Conservation (phyloP, 805 yeast species). For the Saturnispora ahearnii region DNA sequence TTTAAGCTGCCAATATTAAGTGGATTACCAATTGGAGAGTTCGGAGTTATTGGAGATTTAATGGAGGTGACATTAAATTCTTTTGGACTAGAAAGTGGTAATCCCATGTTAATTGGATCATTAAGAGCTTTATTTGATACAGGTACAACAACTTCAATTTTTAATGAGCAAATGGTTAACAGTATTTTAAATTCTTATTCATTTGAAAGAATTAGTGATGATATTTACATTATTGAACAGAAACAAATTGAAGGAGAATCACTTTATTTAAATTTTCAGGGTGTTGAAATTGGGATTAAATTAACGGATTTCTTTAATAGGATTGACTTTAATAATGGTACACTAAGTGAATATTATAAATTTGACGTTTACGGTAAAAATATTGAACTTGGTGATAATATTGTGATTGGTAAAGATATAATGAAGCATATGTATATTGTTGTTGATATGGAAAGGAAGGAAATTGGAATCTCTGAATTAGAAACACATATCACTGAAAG, state of each 20-base stretch:
- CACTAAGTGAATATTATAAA: neutral
- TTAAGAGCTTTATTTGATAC: slow-evolving; percentile 4
- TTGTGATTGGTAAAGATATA: slow-evolving; percentile 53
- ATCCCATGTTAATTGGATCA: neutral
- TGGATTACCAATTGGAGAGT: neutral
- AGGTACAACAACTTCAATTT: slow-evolving; percentile 1
- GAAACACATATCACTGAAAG: neutral
- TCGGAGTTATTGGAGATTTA: neutral
- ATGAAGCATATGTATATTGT: slow-evolving; percentile 53
- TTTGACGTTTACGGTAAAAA: neutral
- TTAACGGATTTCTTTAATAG: neutral
- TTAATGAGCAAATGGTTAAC: neutral
- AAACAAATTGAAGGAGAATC: neutral
- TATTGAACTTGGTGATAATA: neutral
- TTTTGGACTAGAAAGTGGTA: neutral
- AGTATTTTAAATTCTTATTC: neutral
- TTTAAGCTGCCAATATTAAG: neutral
- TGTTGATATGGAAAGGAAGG: slow-evolving; percentile 40
- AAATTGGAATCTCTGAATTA: slow-evolving; percentile 4
- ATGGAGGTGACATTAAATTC: slow-evolving; percentile 1
- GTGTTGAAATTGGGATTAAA: slow-evolving; percentile 1
- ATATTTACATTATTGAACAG: neutral
- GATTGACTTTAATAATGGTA: slow-evolving; percentile 1
- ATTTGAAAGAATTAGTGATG: neutral
- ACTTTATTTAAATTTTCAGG: slow-evolving; percentile 4